These are phyloP conservation scores for Pythium volutum DNA, from an alignment of 352 stramenopile genomes.

Conservation along the genomic window DNA sequence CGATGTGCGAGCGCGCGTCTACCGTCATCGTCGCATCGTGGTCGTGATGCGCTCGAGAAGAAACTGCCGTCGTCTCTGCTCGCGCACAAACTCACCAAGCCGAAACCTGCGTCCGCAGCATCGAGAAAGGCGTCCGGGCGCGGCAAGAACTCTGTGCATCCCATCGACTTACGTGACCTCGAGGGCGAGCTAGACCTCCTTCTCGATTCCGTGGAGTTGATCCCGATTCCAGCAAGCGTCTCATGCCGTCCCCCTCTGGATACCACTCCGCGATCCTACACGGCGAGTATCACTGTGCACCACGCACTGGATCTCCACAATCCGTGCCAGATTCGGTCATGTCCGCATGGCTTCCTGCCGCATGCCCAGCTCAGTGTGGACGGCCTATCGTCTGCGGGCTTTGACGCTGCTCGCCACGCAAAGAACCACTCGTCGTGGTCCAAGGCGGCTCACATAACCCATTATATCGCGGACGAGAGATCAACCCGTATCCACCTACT, in stretches of 20 bases:
- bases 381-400: background rate
- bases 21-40: background rate
- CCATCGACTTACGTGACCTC: slow-evolving; percentile 14
- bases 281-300: slow-evolving; percentile 9
- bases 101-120: background rate
- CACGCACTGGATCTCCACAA: slow-evolving; percentile 27
- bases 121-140: background rate
- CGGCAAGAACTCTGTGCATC: slow-evolving; percentile 22
- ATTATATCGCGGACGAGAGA: background rate
- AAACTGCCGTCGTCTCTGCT: slow-evolving; percentile 1
- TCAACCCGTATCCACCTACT: background rate
- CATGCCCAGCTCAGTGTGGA: slow-evolving; percentile 4
- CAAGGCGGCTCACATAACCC: background rate
- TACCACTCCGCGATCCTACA: background rate
- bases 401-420: slow-evolving; percentile 12
- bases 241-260: background rate
- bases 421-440: slow-evolving; percentile 24
- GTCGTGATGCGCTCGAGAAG: background rate
- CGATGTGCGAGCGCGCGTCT: slow-evolving; percentile 6
- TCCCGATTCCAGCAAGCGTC: background rate
- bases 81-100: background rate
- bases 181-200: slow-evolving; percentile 15
- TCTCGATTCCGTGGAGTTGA: background rate
- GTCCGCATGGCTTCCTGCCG: slow-evolving; percentile 13
- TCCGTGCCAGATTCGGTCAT: slow-evolving; percentile 25